phyloP scores from a whole-genome alignment of 331 rosid genomes.

The Cydonia oblonga region DNA sequence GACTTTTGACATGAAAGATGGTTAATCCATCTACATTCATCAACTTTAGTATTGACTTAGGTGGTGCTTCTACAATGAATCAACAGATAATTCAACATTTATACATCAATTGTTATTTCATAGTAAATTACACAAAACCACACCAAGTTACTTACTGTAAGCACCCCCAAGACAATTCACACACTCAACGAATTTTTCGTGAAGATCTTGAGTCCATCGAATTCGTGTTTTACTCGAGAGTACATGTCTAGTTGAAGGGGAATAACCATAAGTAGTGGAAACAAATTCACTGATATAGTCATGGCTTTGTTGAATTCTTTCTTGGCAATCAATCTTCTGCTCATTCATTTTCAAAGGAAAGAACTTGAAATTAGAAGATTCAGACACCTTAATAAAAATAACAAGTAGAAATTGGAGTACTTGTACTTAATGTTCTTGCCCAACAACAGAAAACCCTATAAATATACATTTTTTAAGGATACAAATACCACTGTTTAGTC shows the following conservation, averaged over 20 bases:
- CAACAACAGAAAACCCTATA: neutral
- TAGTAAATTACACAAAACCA: neutral
- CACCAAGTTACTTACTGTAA: conserved; percentile 45
- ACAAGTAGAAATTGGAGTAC: neutral
- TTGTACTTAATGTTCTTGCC: conserved; percentile 7
- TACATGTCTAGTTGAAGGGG: conserved; percentile 23
- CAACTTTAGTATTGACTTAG: conserved; percentile 68
- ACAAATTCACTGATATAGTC: neutral
- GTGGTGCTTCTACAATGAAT: conserved; percentile 58
- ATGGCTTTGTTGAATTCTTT: conserved; percentile 9
- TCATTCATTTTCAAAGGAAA: conserved; percentile 33
- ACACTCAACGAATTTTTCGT: conserved; percentile 78
- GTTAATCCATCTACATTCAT: conserved; percentile 79
- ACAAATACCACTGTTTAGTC: conserved; percentile 27
- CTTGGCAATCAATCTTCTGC: conserved; percentile 25
- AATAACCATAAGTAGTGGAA: conserved; percentile 24
- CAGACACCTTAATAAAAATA: neutral
- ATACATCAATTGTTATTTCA: neutral
- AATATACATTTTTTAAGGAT: conserved; percentile 3
- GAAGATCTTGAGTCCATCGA: conserved; percentile 87
- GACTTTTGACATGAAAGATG: conserved; percentile 81
- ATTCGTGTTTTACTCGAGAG: conserved; percentile 57
- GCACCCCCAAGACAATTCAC: conserved; percentile 87
- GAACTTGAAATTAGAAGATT: neutral
- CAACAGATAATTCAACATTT: neutral